Evolutionary conservation across 495 filamentous ascomycete genomes (phyloP), one percentile per base, ranked within the genome.

Genomic region (Cryomyces minteri): DNA sequence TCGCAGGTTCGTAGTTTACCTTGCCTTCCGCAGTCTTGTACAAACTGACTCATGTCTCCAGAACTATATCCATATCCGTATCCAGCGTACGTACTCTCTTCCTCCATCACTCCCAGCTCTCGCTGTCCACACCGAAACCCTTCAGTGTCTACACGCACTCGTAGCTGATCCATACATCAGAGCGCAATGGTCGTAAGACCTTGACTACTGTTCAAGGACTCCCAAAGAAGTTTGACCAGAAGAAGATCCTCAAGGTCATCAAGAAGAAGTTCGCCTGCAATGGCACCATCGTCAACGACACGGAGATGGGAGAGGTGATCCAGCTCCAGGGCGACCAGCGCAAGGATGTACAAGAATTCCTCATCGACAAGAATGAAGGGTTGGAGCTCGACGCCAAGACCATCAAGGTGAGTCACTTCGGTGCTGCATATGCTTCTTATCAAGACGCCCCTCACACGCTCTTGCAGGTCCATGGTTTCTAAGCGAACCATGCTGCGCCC

Each of bases 231-330:
- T 95, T 94, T 63, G 88, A 94, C 67, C 87, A 87, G 68, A 96
- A 95, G 78, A 95, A 95, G 72, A 94, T 98, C 61, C 75, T 98
- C 58, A 95, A 95, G 74, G 87, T 93, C 67, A 90, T 96, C 76
- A 96, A 96, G 79, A 96, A 96, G 77, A 87, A 94, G 62, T 98
- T 96, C 62, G 90, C 90, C 63, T 98, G 90, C 87, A 98, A 98
- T 96, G 90, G 90, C 77, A 98, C 90, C 69, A 93, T 96, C 70
- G 88, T 98, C 67, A 79, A 77, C 58, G 88, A 95, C 67, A 74
- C 72, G 54, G 87, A 95, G 72, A 94, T 95, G 87, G 90, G 90
- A 62, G 88, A 96, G 74, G 90, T 98, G 82, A 96, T 98, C 58
- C 90, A 98, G 72, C 76, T 98, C 57, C 90, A 98, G 67, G 90